Conservation (phyloP, 805 yeast genomes). For the Yarrowia phangngaensis region DNA sequence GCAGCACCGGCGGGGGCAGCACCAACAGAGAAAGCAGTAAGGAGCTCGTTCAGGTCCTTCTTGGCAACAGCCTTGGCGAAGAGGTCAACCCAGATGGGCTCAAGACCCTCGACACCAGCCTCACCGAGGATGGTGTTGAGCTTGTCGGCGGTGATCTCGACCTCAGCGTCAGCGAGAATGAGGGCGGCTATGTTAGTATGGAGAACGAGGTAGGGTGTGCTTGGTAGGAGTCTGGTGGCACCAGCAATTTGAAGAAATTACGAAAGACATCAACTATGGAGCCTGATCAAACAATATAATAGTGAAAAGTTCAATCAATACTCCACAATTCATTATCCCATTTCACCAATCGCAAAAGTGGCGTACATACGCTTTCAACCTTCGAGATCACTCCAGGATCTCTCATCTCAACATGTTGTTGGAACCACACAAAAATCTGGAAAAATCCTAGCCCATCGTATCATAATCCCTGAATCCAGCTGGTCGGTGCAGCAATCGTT, state of each 20-base stretch:
- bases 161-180: slow-evolving; percentile 95
- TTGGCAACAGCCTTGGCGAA: slow-evolving; percentile 85
- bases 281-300: too few relatives aligned
- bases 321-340: too few relatives aligned
- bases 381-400: too few relatives aligned
- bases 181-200: slow-evolving; percentile 63
- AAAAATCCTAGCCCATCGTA: neutral
- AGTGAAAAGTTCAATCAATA: too few relatives aligned
- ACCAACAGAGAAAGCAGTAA: slow-evolving; percentile 64
- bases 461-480: slow-evolving; percentile 15
- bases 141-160: slow-evolving; percentile 88
- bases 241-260: too few relatives aligned
- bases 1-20: slow-evolving; percentile 66
- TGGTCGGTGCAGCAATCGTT: slow-evolving; percentile 5
- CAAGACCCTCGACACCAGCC: slow-evolving; percentile 74
- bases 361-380: too few relatives aligned
- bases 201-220: slow-evolving; percentile 1
- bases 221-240: too few relatives aligned
- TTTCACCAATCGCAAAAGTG: too few relatives aligned
- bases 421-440: neutral
- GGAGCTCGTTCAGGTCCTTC: slow-evolving; percentile 76
- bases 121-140: slow-evolving; percentile 70
- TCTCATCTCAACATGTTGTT: too few relatives aligned
- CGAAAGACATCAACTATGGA: too few relatives aligned
- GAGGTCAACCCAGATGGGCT: slow-evolving; percentile 78